Percentiles rank a stretch among this genome's conserved stretches.
Conservation (phyloP, 192 early-diverging fungal genomes). For the Coemansia sp. region DNA sequence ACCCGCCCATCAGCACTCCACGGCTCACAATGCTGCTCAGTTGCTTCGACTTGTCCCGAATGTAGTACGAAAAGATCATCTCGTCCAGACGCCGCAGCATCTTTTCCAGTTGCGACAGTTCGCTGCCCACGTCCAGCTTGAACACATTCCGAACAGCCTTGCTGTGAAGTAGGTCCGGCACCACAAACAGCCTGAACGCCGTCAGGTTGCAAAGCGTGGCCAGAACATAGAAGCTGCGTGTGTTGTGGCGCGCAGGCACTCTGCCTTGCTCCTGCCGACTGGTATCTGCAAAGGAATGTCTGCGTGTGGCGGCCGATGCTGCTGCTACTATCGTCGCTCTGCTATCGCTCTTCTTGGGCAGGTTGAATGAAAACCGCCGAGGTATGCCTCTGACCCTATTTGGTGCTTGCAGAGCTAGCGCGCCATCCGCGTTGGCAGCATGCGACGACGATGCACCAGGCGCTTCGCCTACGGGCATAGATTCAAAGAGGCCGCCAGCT, state of each 20-base stretch:
- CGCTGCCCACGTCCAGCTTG: conserved; percentile 53
- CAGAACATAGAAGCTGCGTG: conserved; percentile 56
- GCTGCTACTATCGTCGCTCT: neutral
- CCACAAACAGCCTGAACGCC: conserved; percentile 66
- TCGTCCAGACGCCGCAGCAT: conserved; percentile 75
- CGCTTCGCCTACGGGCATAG: neutral
- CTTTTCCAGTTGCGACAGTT: conserved; percentile 69
- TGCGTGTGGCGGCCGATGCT: conserved; percentile 5
- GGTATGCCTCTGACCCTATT: conserved; percentile 25
- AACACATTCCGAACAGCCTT: conserved; percentile 67
- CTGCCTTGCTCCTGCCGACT: conserved; percentile 16
- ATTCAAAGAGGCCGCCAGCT: neutral
- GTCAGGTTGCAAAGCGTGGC: conserved; percentile 83
- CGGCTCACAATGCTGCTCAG: conserved; percentile 71
- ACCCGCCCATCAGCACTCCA: conserved; percentile 83
- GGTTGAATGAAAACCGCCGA: conserved; percentile 41
- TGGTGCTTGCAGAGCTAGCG: conserved; percentile 54
- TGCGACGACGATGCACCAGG: neutral
- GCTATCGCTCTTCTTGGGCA: conserved; percentile 19
- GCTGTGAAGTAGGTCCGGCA: conserved; percentile 74
- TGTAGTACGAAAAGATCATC: conserved; percentile 84
- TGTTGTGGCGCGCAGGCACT: conserved; percentile 12
- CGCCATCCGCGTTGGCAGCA: neutral
- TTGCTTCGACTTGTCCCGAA: conserved; percentile 69
- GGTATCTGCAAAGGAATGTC: conserved; percentile 25